These are phyloP conservation scores for Quercus agrifolia DNA, from an alignment of 306 rosid species.

Conservation along the genomic window DNA sequence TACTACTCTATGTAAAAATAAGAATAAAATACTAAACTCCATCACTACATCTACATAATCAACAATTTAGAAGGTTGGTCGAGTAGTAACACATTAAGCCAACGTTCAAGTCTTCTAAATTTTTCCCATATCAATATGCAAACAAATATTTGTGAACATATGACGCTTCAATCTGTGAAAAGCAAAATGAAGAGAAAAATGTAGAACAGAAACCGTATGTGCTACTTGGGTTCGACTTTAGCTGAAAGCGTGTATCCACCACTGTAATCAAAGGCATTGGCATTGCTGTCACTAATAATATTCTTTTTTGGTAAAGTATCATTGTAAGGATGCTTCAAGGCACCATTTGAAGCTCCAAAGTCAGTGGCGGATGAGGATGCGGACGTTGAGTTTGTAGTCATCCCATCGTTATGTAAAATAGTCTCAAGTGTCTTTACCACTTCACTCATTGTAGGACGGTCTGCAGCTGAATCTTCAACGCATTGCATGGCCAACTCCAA, in stretches of 20 bases:
- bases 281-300: constrained; percentile 31
- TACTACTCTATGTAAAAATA: too few relatives aligned
- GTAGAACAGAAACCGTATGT: neutral
- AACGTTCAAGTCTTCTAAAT: neutral
- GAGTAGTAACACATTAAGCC: neutral
- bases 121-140: neutral
- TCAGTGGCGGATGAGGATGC: constrained; percentile 91
- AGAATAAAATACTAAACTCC: too few relatives aligned
- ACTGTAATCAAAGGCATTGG: constrained; percentile 64
- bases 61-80: too few relatives aligned
- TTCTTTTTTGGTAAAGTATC: constrained; percentile 58
- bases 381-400: constrained; percentile 78
- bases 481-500: constrained; percentile 82
- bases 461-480: constrained; percentile 74
- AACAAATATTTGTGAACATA: neutral
- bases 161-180: neutral
- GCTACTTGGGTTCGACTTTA: constrained; percentile 78
- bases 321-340: constrained; percentile 61
- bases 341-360: constrained; percentile 49
- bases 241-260: constrained; percentile 65
- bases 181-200: neutral
- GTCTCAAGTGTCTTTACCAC: constrained; percentile 70
- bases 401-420: constrained; percentile 78
- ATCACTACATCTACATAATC: too few relatives aligned
- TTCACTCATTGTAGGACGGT: constrained; percentile 91